These are phyloP conservation scores for Cubamyces lactineus DNA, from an alignment of 768 basidiomycete species.

Conservation along the genomic window DNA sequence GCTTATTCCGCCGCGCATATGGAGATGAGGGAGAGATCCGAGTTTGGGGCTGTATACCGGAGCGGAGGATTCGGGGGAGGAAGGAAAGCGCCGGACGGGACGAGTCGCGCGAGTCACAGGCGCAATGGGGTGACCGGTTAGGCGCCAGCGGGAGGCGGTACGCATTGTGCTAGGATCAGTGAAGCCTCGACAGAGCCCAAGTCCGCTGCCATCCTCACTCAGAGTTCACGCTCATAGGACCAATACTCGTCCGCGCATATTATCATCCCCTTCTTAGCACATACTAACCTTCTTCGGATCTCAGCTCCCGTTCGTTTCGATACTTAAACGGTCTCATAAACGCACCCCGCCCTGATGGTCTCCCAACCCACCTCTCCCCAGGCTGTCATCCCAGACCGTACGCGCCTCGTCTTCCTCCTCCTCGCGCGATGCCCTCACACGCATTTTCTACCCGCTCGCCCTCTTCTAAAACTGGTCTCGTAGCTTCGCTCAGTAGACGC, in stretches of 20 bases:
- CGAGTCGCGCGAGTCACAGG: background rate
- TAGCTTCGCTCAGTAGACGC: conserved; percentile 27
- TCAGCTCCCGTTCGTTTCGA: too few species aligned
- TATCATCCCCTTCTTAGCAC: background rate
- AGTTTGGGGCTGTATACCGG: background rate
- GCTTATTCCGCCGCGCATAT: too few species aligned
- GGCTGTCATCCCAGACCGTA: conserved; percentile 21
- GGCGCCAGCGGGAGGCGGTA: background rate
- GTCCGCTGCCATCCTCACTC: background rate
- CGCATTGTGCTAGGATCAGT: too few species aligned
- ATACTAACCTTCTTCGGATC: too few species aligned
- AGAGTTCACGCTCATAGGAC: background rate
- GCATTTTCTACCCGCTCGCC: background rate
- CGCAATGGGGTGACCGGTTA: background rate
- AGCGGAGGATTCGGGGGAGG: background rate
- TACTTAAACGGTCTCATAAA: too few species aligned
- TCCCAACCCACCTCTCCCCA: conserved; percentile 16
- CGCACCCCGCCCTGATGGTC: conserved; percentile 6
- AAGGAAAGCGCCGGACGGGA: background rate
- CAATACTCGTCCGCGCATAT: background rate
- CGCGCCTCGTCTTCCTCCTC: conserved; percentile 4
- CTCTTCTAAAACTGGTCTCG: conserved; percentile 3
- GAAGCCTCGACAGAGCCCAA: too few species aligned
- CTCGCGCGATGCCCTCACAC: too few species aligned
- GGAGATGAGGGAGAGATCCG: background rate